These are phyloP conservation scores for Ophiocytium majus DNA, from an alignment of 352 stramenopile genomes.

Conservation along the genomic window DNA sequence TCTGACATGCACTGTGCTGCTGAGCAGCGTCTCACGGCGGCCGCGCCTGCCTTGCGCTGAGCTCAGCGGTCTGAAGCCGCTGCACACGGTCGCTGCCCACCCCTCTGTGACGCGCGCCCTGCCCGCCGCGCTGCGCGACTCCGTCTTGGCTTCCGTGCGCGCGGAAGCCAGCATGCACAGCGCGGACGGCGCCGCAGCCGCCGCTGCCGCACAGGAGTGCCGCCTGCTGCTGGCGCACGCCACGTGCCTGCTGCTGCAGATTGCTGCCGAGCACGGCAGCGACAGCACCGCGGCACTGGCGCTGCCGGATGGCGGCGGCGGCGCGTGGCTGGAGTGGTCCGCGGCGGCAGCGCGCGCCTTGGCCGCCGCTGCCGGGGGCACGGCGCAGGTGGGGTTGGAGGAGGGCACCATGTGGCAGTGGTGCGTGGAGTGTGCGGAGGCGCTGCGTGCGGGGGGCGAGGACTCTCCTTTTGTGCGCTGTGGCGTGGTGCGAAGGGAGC, in stretches of 20 bases:
- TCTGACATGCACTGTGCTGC: background rate
- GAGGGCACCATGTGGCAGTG: constrained; percentile 16
- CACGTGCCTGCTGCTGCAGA: constrained; percentile 6
- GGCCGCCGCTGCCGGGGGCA: too few species aligned
- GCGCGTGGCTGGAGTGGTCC: background rate
- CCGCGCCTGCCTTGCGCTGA: background rate
- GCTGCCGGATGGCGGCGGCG: background rate
- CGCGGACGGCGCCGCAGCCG: background rate
- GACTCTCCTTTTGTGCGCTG: background rate
- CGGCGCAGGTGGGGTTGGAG: background rate
- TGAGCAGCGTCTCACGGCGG: background rate
- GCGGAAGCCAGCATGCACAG: background rate
- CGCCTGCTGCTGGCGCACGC: constrained; percentile 8
- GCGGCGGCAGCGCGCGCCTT: background rate
- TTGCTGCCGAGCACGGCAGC: background rate
- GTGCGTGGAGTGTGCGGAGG: constrained; percentile 1
- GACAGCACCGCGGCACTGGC: background rate
- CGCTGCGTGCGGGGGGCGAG: background rate
- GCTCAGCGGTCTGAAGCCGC: background rate
- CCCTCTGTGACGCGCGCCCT: background rate
- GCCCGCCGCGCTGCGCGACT: background rate
- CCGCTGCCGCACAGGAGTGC: background rate
- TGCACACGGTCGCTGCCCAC: background rate
- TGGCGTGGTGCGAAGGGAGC: background rate
- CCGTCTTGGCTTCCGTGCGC: background rate